phyloP scores from a whole-genome alignment of 2,329 filamentous ascomycete genomes.

The Fusarium austroafricanum region DNA sequence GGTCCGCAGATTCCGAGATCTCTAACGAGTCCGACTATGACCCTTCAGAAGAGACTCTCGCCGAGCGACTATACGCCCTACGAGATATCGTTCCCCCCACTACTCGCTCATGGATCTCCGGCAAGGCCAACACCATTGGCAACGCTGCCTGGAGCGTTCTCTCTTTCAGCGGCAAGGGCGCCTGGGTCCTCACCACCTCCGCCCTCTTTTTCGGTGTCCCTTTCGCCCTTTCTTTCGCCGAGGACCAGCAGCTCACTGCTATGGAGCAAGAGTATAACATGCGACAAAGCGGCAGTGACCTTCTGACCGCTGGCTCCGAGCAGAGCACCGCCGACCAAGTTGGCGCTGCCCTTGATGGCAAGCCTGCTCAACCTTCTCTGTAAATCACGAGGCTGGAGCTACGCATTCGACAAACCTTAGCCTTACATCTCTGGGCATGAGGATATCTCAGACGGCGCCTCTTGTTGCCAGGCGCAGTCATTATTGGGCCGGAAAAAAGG shows the following conservation, averaged over 20 bases:
- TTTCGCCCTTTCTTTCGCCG: conserved; percentile 90
- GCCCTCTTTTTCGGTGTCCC: conserved; percentile 91
- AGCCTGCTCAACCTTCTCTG: conserved; percentile 62
- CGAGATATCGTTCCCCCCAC: conserved; percentile 81
- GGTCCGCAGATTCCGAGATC: conserved; percentile 79
- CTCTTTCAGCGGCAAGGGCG: conserved; percentile 81
- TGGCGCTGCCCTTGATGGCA: conserved; percentile 60
- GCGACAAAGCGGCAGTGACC: conserved; percentile 88
- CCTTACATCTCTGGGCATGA: conserved; percentile 20
- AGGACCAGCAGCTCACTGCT: conserved; percentile 96
- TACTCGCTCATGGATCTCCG: conserved; percentile 74
- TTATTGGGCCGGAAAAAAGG: conserved; percentile 33
- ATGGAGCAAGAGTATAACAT: conserved; percentile 98
- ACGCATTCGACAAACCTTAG: conserved; percentile 21
- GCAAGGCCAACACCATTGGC: conserved; percentile 67
- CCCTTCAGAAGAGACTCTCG: conserved; percentile 66
- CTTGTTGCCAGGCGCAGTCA: conserved; percentile 35
- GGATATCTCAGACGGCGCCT: conserved; percentile 33
- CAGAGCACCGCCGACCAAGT: conserved; percentile 62
- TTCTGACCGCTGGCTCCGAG: conserved; percentile 62
- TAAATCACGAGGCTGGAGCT: conserved; percentile 50
- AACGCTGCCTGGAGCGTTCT: conserved; percentile 65
- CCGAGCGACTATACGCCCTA: conserved; percentile 77
- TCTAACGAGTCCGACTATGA: conserved; percentile 82
- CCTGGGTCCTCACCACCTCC: conserved; percentile 92